phyloP scores from a whole-genome alignment of 129 eudicot species.

The Artemisia argyi region DNA sequence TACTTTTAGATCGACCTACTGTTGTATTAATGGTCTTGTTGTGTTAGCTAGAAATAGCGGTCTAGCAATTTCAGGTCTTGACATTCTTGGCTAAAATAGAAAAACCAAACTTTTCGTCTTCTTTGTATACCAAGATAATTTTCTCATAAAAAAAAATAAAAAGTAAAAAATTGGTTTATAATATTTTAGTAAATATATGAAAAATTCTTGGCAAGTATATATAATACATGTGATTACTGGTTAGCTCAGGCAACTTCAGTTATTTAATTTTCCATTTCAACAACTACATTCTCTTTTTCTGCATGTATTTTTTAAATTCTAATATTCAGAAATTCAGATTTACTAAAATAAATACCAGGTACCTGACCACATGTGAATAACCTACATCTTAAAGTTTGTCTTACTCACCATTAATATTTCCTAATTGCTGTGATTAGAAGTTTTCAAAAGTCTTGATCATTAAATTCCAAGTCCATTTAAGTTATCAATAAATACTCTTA shows the following conservation, averaged over 20 bases:
- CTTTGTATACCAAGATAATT: too few species aligned
- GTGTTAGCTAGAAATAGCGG: too few species aligned
- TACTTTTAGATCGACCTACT: too few species aligned
- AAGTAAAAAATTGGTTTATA: too few species aligned
- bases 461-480: not conserved
- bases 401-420: not conserved
- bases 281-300: slow-evolving; percentile 10
- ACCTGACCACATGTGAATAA: slow-evolving; percentile 14
- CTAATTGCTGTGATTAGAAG: not conserved
- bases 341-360: not conserved
- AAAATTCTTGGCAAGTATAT: too few species aligned
- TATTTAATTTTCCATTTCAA: slow-evolving; percentile 10
- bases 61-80: too few species aligned
- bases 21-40: too few species aligned
- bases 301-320: not conserved
- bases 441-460: not conserved
- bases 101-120: too few species aligned
- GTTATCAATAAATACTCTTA: not conserved
- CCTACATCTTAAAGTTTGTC: slow-evolving; percentile 23
- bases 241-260: not conserved
- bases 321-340: too few species aligned
- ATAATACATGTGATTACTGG: slow-evolving; percentile 15
- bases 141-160: too few species aligned
- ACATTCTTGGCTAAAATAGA: too few species aligned
- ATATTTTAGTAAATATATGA: too few species aligned